Percentiles rank a stretch among this genome's conserved stretches.
Evolutionary conservation across 345 rosid species (phyloP).

Genomic region (Citrus medica): DNA sequence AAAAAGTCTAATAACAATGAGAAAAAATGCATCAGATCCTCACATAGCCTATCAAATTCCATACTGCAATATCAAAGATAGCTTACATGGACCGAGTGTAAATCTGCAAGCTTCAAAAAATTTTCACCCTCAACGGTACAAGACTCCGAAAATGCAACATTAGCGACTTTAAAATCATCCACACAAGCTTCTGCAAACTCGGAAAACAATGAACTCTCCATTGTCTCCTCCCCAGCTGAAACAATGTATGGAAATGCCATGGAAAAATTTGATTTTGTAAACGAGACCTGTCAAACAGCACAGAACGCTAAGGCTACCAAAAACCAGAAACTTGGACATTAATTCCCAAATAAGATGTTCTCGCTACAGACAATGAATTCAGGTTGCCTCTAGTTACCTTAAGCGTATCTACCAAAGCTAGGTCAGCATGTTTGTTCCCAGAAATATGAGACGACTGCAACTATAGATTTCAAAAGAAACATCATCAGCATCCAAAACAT

Average conservation of each 20-base stretch:
- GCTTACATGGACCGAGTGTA: constrained; percentile 62
- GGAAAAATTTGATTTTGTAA: constrained; percentile 68
- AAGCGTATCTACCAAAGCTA: constrained; percentile 61
- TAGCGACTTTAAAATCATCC: constrained; percentile 36
- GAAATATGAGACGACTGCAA: constrained; percentile 70
- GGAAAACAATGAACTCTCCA: constrained; percentile 68
- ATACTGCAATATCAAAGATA: not conserved
- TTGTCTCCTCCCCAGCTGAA: constrained; percentile 64
- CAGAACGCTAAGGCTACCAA: not conserved
- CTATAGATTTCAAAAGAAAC: constrained; percentile 32
- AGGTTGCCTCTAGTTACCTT: constrained; percentile 40
- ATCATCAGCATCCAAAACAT: constrained; percentile 10
- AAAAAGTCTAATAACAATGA: not conserved
- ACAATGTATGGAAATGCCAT: constrained; percentile 89
- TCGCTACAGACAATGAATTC: too few species aligned
- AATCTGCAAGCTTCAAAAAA: constrained; percentile 56
- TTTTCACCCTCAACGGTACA: constrained; percentile 62
- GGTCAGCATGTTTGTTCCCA: constrained; percentile 43
- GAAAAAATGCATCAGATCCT: not conserved
- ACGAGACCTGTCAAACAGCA: constrained; percentile 54
- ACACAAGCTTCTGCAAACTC: constrained; percentile 69
- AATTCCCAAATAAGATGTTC: not conserved
- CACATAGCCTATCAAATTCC: not conserved
- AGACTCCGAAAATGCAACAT: constrained; percentile 69
- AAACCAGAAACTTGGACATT: constrained; percentile 6